A percentile compares a stretch with the other conserved stretches of the same genome.
phyloP scores from a whole-genome alignment of 2,329 filamentous ascomycete species.

The Xenosphaeropsis pyriputrescens region DNA sequence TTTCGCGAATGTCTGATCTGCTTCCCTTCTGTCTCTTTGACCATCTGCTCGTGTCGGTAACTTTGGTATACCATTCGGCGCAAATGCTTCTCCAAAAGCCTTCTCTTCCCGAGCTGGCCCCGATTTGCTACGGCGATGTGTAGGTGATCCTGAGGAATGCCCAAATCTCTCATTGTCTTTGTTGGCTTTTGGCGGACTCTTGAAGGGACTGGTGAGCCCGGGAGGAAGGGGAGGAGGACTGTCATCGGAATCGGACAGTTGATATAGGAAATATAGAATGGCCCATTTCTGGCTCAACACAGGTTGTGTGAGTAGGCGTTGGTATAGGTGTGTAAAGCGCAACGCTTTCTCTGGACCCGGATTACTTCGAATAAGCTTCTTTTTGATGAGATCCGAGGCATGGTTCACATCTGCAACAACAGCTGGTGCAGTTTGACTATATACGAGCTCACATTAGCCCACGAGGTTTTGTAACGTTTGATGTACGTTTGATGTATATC shows the following conservation, averaged over 20 bases:
- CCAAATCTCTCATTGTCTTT: constrained; percentile 6
- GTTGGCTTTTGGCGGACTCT: constrained; percentile 14
- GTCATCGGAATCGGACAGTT: constrained; percentile 50
- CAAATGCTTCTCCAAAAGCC: constrained; percentile 35
- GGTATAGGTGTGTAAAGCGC: constrained; percentile 82
- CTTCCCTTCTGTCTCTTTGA: neutral
- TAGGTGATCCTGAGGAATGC: constrained; percentile 17
- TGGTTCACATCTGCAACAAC: constrained; percentile 56
- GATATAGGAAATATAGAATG: constrained; percentile 81
- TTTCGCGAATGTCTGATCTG: neutral
- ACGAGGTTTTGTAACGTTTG: neutral
- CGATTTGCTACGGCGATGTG: constrained; percentile 23
- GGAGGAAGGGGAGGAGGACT: constrained; percentile 6
- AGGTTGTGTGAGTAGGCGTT: constrained; percentile 74
- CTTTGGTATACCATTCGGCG: constrained; percentile 29
- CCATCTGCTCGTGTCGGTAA: neutral
- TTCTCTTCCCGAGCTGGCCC: constrained; percentile 20
- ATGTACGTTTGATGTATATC: neutral
- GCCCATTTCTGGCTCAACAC: constrained; percentile 95
- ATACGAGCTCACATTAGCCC: neutral
- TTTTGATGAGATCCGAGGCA: constrained; percentile 83
- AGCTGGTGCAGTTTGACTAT: constrained; percentile 12
- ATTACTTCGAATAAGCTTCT: constrained; percentile 68
- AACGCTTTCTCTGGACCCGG: constrained; percentile 60
- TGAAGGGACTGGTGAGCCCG: constrained; percentile 16